Base-by-base conservation (phyloP, 129 eudicot genomes). In the Calendula officinalis region DNA sequence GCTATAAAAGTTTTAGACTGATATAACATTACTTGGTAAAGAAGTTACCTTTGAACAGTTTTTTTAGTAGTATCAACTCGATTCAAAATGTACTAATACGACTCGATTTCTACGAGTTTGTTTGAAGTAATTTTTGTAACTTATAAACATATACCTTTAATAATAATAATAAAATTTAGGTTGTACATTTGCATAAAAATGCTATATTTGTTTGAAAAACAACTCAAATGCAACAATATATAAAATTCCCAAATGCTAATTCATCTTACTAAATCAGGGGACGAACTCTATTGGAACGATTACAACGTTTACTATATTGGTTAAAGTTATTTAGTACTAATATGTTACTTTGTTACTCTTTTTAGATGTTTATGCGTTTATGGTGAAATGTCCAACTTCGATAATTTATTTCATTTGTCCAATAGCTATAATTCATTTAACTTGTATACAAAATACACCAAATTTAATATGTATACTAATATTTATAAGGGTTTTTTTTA, bases 241-340 rank as follows among this genome's bases (percentile, higher is more conserved):
- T 53, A 53, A 32, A 56, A 2, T 32, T 56, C 33, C 13, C 5
- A 10, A 8, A 8, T 2, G 30, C 43, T 14, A 30, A 5, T 30
- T 34, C 34, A 9, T 35, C 11, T 34, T 56, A 12, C 61, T 56
- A 59, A 58, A 58, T 15, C 2, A 35, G 48, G 45, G 7, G 27
- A 38, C 39, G 45, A 15, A 8, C 46, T 14, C 15, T 58, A 58
- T 13, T 38, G 32, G 45, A 38, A 14, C 39, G 64, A 58, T 37
- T 58, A 58, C 47, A 7, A 58, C 64, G 15, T 9, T 16, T 14
- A 59, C 65, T 15, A 16, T 59, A 11, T 40, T 60, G 47, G 65
- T 22, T 60, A 38, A 60, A 39, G 5, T 56, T 34, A 32, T 35
- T 56, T 35, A 56, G 62, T 56, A 56, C 42, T 37, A 37, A 39